Percentiles rank a stretch among this genome's conserved stretches.
phyloP scores from a whole-genome alignment of 441 rosid species.

The Pelargonium citronellum region DNA sequence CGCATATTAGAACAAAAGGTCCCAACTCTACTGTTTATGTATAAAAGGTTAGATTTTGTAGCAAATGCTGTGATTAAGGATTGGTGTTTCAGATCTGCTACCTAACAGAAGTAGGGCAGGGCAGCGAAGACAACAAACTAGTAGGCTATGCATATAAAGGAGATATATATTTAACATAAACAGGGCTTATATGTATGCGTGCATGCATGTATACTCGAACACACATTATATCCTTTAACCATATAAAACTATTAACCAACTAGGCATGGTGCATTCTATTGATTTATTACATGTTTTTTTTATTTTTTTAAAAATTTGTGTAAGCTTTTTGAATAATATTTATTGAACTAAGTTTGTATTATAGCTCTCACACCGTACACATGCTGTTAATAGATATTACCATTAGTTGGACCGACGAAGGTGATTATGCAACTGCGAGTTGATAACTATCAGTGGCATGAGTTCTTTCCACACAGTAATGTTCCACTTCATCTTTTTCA shows the following conservation, averaged over 20 bases:
- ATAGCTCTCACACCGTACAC: constrained; percentile 8
- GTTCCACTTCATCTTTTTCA: constrained; percentile 2
- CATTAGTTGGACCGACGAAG: constrained; percentile 73
- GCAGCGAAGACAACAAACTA: background rate
- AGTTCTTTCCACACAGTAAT: constrained; percentile 79
- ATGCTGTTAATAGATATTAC: constrained; percentile 55
- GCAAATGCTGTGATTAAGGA: background rate
- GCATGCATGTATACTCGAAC: background rate
- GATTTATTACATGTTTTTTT: background rate
- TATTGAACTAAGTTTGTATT: background rate
- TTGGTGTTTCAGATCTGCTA: background rate
- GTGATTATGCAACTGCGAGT: constrained; percentile 57
- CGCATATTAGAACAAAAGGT: background rate
- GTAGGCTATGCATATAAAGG: background rate
- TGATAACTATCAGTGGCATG: constrained; percentile 73
- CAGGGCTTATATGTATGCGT: background rate
- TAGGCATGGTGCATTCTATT: background rate
- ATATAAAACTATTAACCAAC: no score
- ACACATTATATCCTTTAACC: background rate
- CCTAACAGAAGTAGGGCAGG: background rate
- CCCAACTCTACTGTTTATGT: no score
- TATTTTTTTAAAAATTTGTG: no score
- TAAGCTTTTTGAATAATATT: background rate
- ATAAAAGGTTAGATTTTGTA: background rate
- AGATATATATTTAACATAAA: background rate